Conservation (phyloP, 1,284 basidiomycete species). For the Heterobasidion occidentale region DNA sequence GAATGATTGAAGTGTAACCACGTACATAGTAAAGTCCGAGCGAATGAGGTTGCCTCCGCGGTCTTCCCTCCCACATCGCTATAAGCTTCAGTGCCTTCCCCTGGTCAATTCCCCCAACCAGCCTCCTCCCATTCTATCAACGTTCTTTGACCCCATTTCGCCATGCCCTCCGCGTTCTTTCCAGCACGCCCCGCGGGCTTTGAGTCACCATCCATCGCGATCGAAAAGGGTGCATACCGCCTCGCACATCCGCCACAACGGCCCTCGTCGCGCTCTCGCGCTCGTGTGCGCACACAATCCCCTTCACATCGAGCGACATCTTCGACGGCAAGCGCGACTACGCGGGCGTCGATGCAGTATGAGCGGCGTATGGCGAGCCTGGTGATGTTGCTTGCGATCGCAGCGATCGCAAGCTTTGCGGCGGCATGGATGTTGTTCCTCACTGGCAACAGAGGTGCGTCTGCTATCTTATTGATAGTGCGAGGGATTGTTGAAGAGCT, state of each 20-base stretch:
- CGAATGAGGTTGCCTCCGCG: too few relatives aligned
- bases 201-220: constrained; percentile 1
- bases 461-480: not conserved
- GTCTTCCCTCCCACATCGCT: too few relatives aligned
- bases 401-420: not conserved
- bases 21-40: too few relatives aligned
- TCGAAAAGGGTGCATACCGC: constrained; percentile 4
- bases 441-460: not conserved
- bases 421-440: not conserved
- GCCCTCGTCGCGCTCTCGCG: not conserved
- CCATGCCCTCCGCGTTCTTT: not conserved
- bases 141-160: too few relatives aligned
- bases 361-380: not conserved
- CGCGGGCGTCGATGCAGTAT: not conserved
- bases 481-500: not conserved
- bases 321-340: not conserved
- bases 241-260: not conserved
- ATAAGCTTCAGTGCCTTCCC: too few relatives aligned
- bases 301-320: not conserved
- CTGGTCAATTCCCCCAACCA: too few relatives aligned
- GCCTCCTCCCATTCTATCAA: too few relatives aligned
- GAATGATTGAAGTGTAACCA: too few relatives aligned
- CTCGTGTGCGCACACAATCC: not conserved
- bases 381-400: not conserved
- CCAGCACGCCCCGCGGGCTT: constrained; percentile 1